phyloP scores from a whole-genome alignment of 257 asterid species.

The Solanum corneliomulleri region DNA sequence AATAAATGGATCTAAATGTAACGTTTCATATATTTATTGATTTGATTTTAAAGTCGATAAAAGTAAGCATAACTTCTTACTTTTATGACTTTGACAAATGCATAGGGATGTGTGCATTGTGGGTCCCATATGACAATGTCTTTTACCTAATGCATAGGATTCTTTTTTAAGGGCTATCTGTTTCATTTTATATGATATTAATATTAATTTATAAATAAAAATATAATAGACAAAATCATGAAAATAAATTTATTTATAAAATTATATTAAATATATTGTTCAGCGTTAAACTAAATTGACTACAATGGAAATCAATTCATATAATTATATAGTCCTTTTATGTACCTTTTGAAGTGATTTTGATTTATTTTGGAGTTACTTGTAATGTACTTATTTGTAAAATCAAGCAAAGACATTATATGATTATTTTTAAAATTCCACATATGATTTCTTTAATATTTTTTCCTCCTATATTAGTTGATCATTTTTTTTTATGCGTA shows the following conservation, averaged over 20 bases:
- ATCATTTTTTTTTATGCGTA: too few species aligned
- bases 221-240: accelerated
- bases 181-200: neutral
- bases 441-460: neutral
- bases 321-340: neutral
- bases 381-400: neutral
- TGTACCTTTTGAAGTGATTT: neutral
- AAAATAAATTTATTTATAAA: neutral
- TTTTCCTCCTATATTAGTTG: accelerated
- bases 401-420: neutral
- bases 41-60: neutral
- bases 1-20: neutral
- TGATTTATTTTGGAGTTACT: neutral
- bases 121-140: neutral
- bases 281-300: neutral
- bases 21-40: neutral
- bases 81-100: neutral
- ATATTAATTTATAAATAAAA: neutral
- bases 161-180: accelerated
- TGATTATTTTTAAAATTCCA: neutral
- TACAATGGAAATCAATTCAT: neutral
- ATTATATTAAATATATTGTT: neutral
- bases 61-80: neutral
- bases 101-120: neutral
- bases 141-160: neutral